Evolutionary conservation across 73 alveolate species (phyloP), one percentile per base, ranked within the genome.

Genomic region (Paramecium pentaurelia): DNA sequence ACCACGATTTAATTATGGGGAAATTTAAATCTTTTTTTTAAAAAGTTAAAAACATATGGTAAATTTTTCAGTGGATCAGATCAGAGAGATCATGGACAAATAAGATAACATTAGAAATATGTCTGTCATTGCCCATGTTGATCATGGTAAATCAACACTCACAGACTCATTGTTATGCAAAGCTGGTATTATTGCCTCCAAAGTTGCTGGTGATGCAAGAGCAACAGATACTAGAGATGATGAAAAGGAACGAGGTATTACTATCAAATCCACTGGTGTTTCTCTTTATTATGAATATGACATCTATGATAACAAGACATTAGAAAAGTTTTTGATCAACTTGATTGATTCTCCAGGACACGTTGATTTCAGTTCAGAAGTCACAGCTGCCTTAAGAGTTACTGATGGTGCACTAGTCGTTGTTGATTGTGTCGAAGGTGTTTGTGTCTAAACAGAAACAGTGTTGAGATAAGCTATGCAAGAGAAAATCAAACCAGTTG

Each of bases 361-460:
- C 96, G 99, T 98, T 94, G 99, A 97, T 94, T 97, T 98, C 98
- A 96, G 99, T 32, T 98, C 99, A 30, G 99, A 98, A 94, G 99
- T 97, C 85, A 98, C 99, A 38, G 99, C 99, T 85, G 99, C 99
- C 88, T 95, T 98, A 92, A 95, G 99, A 93, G 99, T 98, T 84
- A 98, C 99, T 58, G 99, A 98, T 86, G 99, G 99, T 77, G 99
- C 99, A 64, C 95, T 98, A 88, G 99, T 98, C 95, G 99, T 98
- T 93, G 99, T 97, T 30, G 99, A 98, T 95, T 96, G 98, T 93
- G 98, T 98, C 86, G 99, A 98, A 93, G 99, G 99, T 51, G 99
- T 97, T 92, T 97, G 99, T 77, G 99, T 97, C 86, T 98, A 98
- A 93, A 98, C 99, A 45, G 99, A 98, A 93, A 97, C 99, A 49